phyloP scores from a whole-genome alignment of 2,329 filamentous ascomycete genomes.

The Aspergillus glaucus region DNA sequence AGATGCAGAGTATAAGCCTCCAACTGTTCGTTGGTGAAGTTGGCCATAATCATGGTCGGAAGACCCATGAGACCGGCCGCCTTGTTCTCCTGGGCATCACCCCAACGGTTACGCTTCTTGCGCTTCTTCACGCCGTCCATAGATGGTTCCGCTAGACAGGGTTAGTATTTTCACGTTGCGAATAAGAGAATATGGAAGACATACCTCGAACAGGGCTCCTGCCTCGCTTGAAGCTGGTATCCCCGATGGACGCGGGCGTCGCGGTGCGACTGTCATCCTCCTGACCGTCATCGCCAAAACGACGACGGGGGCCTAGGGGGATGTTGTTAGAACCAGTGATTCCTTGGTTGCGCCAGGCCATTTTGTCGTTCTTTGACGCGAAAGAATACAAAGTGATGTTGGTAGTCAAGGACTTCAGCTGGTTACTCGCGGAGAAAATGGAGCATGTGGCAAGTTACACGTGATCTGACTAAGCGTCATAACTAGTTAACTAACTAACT shows the following conservation, averaged over 20 bases:
- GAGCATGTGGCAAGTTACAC: not conserved
- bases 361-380: slow-evolving; percentile 20
- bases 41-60: slow-evolving; percentile 89
- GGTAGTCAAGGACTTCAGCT: not conserved
- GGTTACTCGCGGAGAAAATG: slow-evolving; percentile 1
- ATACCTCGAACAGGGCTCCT: slow-evolving; percentile 80
- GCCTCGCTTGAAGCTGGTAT: slow-evolving; percentile 67
- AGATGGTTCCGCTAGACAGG: slow-evolving; percentile 39
- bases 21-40: slow-evolving; percentile 97
- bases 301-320: slow-evolving; percentile 78
- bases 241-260: slow-evolving; percentile 42
- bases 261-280: slow-evolving; percentile 42
- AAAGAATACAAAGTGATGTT: not conserved
- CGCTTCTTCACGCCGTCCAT: slow-evolving; percentile 77
- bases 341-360: slow-evolving; percentile 65
- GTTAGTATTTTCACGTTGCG: slow-evolving; percentile 15
- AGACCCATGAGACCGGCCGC: slow-evolving; percentile 96
- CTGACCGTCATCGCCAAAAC: slow-evolving; percentile 59
- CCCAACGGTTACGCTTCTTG: slow-evolving; percentile 99
- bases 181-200: slow-evolving; percentile 22
- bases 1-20: slow-evolving; percentile 95
- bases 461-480: not conserved
- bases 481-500: no score
- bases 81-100: slow-evolving; percentile 96
- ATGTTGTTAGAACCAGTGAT: slow-evolving; percentile 99